Evolutionary conservation across 176 grass and related monocot species (phyloP).

Genomic region (Juncus effusus): DNA sequence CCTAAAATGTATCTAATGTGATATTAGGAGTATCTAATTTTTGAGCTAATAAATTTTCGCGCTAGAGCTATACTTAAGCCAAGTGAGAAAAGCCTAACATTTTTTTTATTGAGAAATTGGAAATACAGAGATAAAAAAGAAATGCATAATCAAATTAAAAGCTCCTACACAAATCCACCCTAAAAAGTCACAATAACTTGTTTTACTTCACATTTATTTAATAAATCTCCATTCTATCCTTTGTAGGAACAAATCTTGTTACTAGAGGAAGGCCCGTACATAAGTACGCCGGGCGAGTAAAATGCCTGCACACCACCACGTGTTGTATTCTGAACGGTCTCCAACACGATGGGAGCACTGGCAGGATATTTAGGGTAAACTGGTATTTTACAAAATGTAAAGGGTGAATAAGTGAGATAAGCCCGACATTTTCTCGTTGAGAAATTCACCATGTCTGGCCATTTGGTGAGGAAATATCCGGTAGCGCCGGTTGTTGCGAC

Average conservation of each 20-base stretch:
- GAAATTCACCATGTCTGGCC: neutral
- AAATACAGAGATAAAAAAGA: no score
- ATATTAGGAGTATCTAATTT: no score
- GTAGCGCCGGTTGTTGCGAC: neutral
- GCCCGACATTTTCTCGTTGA: slow-evolving; percentile 18
- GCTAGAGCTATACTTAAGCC: no score
- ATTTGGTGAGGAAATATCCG: slow-evolving; percentile 1
- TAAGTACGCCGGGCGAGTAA: slow-evolving; percentile 3
- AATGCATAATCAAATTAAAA: no score
- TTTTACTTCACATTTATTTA: no score
- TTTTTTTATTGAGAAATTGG: no score
- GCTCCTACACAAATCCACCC: no score
- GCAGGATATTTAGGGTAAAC: slow-evolving; percentile 12
- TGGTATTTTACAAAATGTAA: slow-evolving; percentile 7
- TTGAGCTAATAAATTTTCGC: no score
- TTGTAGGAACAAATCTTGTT: slow-evolving; percentile 6
- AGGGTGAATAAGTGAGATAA: slow-evolving; percentile 19
- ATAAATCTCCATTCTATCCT: no score
- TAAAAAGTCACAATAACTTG: no score
- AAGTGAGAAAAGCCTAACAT: no score
- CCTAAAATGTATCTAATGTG: no score
- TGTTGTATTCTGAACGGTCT: neutral
- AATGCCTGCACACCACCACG: neutral
- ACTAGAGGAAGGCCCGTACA: neutral
- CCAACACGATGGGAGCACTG: slow-evolving; percentile 2